Evolutionary conservation across 2,329 filamentous ascomycete species (phyloP), one percentile per base, ranked within the genome.

Genomic region (Fusarium palustre): DNA sequence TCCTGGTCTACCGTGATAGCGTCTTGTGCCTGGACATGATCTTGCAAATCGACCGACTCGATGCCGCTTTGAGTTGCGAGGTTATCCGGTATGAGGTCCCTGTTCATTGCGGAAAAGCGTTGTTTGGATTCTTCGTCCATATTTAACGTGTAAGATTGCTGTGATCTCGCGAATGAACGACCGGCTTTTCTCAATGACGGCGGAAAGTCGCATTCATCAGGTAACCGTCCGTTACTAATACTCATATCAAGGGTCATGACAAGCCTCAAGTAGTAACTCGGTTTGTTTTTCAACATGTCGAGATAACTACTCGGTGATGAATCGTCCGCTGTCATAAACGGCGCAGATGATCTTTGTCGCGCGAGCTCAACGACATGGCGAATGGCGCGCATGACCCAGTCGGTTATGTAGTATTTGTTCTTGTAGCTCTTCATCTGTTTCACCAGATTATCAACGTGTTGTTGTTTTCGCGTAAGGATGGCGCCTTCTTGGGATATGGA

Each of bases 241-340:
- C 72, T 74, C 41, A 74, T 55, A 30, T 74, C 72, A 7, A 74
- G 64, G 0, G 72, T 74, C 62, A 74, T 68, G 0, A 71, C 72
- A 0, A 74, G 33, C 0, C 71, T 59, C 1, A 74, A 2, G 1
- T 74, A 74, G 2, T 70, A 69, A 1, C 55, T 75, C 0, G 72
- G 72, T 2, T 66, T 45, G 0, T 46, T 53, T 7, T 74, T 70
- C 0, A 74, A 9, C 53, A 74, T 74, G 2, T 75, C 71, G 1
- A 62, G 54, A 50, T 59, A 73, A 4, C 64, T 71, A 0, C 54
- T 67, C 0, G 64, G 58, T 0, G 64, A 43, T 4, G 64, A 31
- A 4, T 42, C 43, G 2, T 48, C 24, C 5, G 48, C 65, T 3
- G 20, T 13, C 3, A 15, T 34, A 6, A 20, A 46, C 0, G 36